Conservation (phyloP, 495 filamentous ascomycete genomes). For the Podospora appendiculata region DNA sequence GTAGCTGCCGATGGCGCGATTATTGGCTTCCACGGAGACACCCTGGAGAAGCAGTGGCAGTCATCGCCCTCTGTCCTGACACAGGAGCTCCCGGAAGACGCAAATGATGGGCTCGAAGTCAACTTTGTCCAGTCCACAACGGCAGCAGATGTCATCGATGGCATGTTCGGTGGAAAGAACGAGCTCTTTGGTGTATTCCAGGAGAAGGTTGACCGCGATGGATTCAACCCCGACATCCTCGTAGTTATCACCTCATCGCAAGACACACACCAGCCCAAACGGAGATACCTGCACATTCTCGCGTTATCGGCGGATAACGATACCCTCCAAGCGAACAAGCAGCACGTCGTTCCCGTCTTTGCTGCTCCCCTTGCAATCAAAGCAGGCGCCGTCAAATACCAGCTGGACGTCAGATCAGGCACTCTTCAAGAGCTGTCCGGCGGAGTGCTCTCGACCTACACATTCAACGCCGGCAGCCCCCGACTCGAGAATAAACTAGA, state of each 20-base stretch:
- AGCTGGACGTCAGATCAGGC: slow-evolving; percentile 49
- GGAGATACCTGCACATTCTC: slow-evolving; percentile 40
- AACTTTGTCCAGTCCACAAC: slow-evolving; percentile 30
- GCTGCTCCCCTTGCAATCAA: slow-evolving; percentile 17
- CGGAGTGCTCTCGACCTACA: slow-evolving; percentile 40
- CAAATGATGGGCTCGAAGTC: slow-evolving; percentile 22
- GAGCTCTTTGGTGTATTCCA: slow-evolving; percentile 31
- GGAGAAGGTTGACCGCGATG: slow-evolving; percentile 25
- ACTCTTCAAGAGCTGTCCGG: slow-evolving; percentile 42
- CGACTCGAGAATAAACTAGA: slow-evolving; percentile 30
- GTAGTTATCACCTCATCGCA: slow-evolving; percentile 32
- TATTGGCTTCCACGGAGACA: slow-evolving; percentile 31
- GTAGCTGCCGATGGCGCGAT: slow-evolving; percentile 33
- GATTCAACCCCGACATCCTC: slow-evolving; percentile 39
- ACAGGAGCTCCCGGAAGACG: slow-evolving; percentile 25
- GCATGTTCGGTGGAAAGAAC: slow-evolving; percentile 32
- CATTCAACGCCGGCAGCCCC: slow-evolving; percentile 42
- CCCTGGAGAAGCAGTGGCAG: slow-evolving; percentile 31
- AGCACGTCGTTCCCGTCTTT: slow-evolving; percentile 19
- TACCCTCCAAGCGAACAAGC: slow-evolving; percentile 12
- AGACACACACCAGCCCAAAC: background rate
- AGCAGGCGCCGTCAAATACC: slow-evolving; percentile 23
- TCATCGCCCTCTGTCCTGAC: slow-evolving; percentile 22
- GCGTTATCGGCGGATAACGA: slow-evolving; percentile 24
- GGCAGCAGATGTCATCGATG: slow-evolving; percentile 34